Percentiles rank a stretch among this genome's conserved stretches.
Conservation (phyloP, 2,329 filamentous ascomycete genomes). For the Cladophialophora chaetospira region DNA sequence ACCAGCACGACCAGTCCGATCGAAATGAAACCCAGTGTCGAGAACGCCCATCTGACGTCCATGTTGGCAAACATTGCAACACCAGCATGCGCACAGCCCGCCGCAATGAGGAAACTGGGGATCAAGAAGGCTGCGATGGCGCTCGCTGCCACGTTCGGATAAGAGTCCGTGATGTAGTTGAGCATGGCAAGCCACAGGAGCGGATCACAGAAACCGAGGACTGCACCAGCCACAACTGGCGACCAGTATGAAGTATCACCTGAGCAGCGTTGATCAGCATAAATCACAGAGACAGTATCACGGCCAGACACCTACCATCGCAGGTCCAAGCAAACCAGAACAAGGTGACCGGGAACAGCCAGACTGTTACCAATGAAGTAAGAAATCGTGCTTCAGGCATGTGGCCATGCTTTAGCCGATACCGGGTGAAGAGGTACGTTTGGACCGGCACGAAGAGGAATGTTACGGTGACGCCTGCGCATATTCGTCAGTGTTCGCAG, state of each 20-base stretch:
- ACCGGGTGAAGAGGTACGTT: conserved; percentile 45
- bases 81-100: conserved; percentile 45
- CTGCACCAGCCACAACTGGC: conserved; percentile 43
- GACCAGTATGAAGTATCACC: conserved; percentile 42
- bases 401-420: conserved; percentile 39
- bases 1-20: conserved; percentile 45
- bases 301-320: conserved; percentile 36
- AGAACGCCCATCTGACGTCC: conserved; percentile 46
- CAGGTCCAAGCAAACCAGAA: conserved; percentile 50
- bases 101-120: conserved; percentile 47
- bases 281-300: not conserved
- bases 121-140: conserved; percentile 49
- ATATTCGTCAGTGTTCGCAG: not conserved
- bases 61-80: conserved; percentile 44
- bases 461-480: conserved; percentile 42
- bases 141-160: conserved; percentile 46
- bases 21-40: conserved; percentile 45
- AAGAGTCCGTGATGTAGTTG: conserved; percentile 48
- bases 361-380: conserved; percentile 46
- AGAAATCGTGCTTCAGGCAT: conserved; percentile 48
- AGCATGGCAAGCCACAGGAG: conserved; percentile 49
- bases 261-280: not conserved
- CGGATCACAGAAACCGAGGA: conserved; percentile 47
- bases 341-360: conserved; percentile 47
- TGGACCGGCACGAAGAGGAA: conserved; percentile 48